Evolutionary conservation across 2,329 filamentous ascomycete species (phyloP), one percentile per base, ranked within the genome.

Genomic region (Botryotinia globosa): DNA sequence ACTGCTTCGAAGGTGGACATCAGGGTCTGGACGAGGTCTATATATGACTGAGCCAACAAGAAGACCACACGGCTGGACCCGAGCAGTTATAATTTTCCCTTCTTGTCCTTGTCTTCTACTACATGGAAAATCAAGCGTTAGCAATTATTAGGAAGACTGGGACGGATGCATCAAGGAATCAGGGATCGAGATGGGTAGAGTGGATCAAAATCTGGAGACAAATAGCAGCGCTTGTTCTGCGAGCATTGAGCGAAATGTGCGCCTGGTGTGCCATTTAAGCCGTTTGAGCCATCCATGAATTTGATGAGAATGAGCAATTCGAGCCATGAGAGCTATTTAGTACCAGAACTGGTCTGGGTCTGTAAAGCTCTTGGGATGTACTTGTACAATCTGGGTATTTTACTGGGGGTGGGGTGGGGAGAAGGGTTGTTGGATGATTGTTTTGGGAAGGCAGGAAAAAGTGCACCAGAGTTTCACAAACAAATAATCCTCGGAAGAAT

Each of bases 21-120:
- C 66, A 74, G 76, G 78, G 77, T 75, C 75, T 72, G 69, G 56
- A 72, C 73, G 72, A 72, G 73, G 74, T 74, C 73, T 74, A 77
- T 78, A 78, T 79, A 78, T 72, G 75, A 64, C 67, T 68, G 73
- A 69, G 73, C 69, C 70, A 72, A 73, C 74, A 64, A 71, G 48
- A 67, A 63, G 73, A 59, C 69, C 72, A 74, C 74, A 75, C 74
- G 76, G 75, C 75, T 74, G 74, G 73, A 77, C 77, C 76, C 73
- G 75, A 79, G 77, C 74, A 75, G 77, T 78, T 78, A 75, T 74
- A 73, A 75, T 76, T 77, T 74, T 75, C 73, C 51, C 42, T 63
- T 59, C 45, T 58, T 68, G 51, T 61, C 64, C 70, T 45, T 56
- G 32, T 68, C 63, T 72, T 29, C 63, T 61, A 42, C 70, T 72